These are phyloP conservation scores for Jacaranda copaia DNA, from an alignment of 257 asterid genomes.

Conservation along the genomic window DNA sequence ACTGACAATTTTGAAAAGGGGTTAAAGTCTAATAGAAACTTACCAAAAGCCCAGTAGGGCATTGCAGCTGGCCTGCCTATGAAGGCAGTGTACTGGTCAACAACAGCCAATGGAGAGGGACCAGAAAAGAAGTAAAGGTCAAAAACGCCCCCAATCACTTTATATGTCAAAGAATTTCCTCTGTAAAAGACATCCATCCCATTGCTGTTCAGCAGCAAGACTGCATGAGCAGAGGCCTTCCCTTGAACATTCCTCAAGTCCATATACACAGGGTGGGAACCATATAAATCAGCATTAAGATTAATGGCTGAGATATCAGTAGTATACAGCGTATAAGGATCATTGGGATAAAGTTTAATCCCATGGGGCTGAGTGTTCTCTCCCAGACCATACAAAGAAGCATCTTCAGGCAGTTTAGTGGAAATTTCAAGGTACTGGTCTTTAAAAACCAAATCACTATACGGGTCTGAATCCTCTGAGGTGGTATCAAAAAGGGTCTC, in stretches of 20 bases:
- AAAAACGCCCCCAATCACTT: slow-evolving; percentile 85
- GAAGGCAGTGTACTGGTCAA: slow-evolving; percentile 78
- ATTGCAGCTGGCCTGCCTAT: slow-evolving; percentile 87
- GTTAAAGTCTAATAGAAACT: neutral
- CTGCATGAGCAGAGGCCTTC: slow-evolving; percentile 68
- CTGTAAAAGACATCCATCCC: slow-evolving; percentile 88
- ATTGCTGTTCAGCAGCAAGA: slow-evolving; percentile 77
- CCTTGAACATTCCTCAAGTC: slow-evolving; percentile 69
- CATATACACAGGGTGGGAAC: slow-evolving; percentile 90
- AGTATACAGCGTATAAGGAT: slow-evolving; percentile 73
- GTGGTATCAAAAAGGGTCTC: slow-evolving; percentile 69
- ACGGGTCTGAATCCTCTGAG: slow-evolving; percentile 60
- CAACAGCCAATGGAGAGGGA: slow-evolving; percentile 73
- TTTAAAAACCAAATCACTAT: slow-evolving; percentile 63
- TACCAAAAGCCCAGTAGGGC: slow-evolving; percentile 94
- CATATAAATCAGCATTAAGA: slow-evolving; percentile 75
- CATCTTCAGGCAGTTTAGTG: slow-evolving; percentile 67
- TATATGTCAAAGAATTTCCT: slow-evolving; percentile 74
- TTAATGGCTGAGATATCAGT: slow-evolving; percentile 74
- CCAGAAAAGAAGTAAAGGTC: slow-evolving; percentile 85
- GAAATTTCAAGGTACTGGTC: slow-evolving; percentile 88
- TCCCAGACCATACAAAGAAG: slow-evolving; percentile 81
- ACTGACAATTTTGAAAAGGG: neutral
- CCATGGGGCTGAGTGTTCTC: slow-evolving; percentile 86
- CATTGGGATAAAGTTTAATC: slow-evolving; percentile 67